Evolutionary conservation across 2,329 filamentous ascomycete genomes (phyloP).

Genomic region (Aspergillus uvarum): DNA sequence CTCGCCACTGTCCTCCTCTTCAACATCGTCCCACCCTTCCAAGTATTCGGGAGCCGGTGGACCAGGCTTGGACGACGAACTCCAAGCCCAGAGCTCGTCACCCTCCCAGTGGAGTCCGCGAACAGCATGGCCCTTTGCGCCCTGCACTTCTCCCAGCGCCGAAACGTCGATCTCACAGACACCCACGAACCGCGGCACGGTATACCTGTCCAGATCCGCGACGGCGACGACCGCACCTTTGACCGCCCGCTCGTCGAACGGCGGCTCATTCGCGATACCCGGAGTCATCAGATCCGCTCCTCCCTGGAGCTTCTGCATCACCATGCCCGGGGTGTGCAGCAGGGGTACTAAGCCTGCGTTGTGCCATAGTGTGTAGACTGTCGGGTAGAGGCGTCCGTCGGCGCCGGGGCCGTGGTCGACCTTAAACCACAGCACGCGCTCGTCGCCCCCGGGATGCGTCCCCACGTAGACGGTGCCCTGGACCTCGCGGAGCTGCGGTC

Average conservation of each 20-base stretch:
- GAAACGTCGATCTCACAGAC: slow-evolving; percentile 64
- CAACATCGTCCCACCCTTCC: slow-evolving; percentile 51
- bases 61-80: slow-evolving; percentile 54
- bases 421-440: slow-evolving; percentile 65
- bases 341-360: slow-evolving; percentile 61
- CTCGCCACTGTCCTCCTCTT: slow-evolving; percentile 30
- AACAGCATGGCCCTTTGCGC: slow-evolving; percentile 64
- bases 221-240: slow-evolving; percentile 64
- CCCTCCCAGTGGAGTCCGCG: slow-evolving; percentile 66
- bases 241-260: slow-evolving; percentile 60
- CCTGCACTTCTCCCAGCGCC: slow-evolving; percentile 55
- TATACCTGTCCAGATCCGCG: slow-evolving; percentile 58
- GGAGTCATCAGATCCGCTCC: slow-evolving; percentile 70
- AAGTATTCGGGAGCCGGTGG: slow-evolving; percentile 54
- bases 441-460: slow-evolving; percentile 56
- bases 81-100: slow-evolving; percentile 69
- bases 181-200: slow-evolving; percentile 63
- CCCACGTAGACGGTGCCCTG: slow-evolving; percentile 66
- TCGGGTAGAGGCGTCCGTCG: slow-evolving; percentile 45
- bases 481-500: slow-evolving; percentile 60
- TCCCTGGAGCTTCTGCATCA: slow-evolving; percentile 62
- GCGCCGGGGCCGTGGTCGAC: slow-evolving; percentile 53
- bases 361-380: slow-evolving; percentile 67
- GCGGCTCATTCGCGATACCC: slow-evolving; percentile 63
- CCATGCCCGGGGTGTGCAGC: slow-evolving; percentile 60